phyloP scores from a whole-genome alignment of 1,284 basidiomycete genomes.

The Meira nashicola region DNA sequence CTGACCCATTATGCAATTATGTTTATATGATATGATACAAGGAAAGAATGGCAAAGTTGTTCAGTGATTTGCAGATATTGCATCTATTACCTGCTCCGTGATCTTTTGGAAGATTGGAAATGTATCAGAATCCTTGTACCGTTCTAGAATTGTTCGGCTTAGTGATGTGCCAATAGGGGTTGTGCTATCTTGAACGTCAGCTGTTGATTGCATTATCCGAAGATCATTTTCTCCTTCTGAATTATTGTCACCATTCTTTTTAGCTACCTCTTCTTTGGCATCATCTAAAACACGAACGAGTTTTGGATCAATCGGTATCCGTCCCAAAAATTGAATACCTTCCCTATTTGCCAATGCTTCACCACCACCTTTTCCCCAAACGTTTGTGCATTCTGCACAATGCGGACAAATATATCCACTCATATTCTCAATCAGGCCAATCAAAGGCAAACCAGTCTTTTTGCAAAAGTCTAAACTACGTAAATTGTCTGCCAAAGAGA shows the following conservation, averaged over 20 bases:
- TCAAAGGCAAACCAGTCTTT: slow-evolving; percentile 76
- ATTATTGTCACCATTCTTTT: slow-evolving; percentile 1
- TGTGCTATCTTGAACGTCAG: background rate
- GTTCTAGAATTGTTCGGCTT: slow-evolving; percentile 36
- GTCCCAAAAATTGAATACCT: slow-evolving; percentile 73
- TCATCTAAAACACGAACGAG: slow-evolving; percentile 82
- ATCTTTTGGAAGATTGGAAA: slow-evolving; percentile 41
- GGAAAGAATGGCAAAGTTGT: background rate
- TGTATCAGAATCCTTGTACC: slow-evolving; percentile 42
- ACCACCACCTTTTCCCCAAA: slow-evolving; percentile 92
- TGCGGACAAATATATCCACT: slow-evolving; percentile 91
- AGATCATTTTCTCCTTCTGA: background rate
- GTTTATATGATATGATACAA: background rate
- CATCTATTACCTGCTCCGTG: slow-evolving; percentile 1
- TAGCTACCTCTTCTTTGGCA: slow-evolving; percentile 53
- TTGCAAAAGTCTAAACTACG: slow-evolving; percentile 93
- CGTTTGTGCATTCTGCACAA: slow-evolving; percentile 78
- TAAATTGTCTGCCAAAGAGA: slow-evolving; percentile 88
- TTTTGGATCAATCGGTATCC: slow-evolving; percentile 88
- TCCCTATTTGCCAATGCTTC: slow-evolving; percentile 67
- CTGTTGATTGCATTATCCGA: background rate
- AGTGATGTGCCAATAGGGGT: slow-evolving; percentile 33
- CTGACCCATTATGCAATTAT: too few relatives aligned
- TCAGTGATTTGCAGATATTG: background rate
- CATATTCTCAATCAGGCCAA: slow-evolving; percentile 98